A percentile compares a stretch with the other conserved stretches of the same genome.
Conservation (phyloP, 768 basidiomycete genomes). For the Sistotremastrum suecicum region DNA sequence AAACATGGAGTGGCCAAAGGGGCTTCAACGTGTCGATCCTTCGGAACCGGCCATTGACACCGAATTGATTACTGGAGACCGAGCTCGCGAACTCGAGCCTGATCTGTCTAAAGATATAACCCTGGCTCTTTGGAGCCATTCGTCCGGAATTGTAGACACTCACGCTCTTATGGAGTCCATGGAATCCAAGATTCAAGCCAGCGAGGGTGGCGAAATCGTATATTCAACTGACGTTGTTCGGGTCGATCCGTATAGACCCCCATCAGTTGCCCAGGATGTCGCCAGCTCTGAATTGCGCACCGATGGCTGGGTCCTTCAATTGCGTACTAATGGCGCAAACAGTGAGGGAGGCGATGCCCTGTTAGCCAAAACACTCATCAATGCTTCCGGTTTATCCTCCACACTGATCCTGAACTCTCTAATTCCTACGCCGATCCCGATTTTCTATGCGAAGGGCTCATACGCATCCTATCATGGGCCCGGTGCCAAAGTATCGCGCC, state of each 20-base stretch:
- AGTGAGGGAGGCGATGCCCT: slow-evolving; percentile 40
- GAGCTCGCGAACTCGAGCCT: slow-evolving; percentile 68
- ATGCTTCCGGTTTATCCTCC: slow-evolving; percentile 66
- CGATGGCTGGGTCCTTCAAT: slow-evolving; percentile 83
- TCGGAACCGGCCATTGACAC: slow-evolving; percentile 39
- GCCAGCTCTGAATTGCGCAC: slow-evolving; percentile 16
- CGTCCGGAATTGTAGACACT: slow-evolving; percentile 85
- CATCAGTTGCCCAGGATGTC: slow-evolving; percentile 11
- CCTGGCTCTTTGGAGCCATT: slow-evolving; percentile 66
- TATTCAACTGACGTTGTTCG: slow-evolving; percentile 76
- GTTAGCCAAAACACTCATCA: slow-evolving; percentile 64
- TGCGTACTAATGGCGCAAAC: slow-evolving; percentile 33
- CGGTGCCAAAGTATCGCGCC: slow-evolving; percentile 50
- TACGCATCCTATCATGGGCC: slow-evolving; percentile 82
- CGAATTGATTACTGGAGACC: slow-evolving; percentile 48
- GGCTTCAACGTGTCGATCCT: slow-evolving; percentile 8
- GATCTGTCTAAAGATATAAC: slow-evolving; percentile 59
- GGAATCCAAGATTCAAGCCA: slow-evolving; percentile 66
- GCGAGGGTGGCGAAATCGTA: slow-evolving; percentile 54
- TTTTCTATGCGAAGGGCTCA: slow-evolving; percentile 73
- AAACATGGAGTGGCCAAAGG: slow-evolving; percentile 33
- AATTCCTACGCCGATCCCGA: slow-evolving; percentile 47
- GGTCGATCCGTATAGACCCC: slow-evolving; percentile 45
- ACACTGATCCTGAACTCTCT: slow-evolving; percentile 59
- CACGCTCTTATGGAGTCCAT: slow-evolving; percentile 73